Evolutionary conservation across 306 rosid genomes (phyloP), one percentile per base, ranked within the genome.

Genomic region (Coriaria nepalensis): DNA sequence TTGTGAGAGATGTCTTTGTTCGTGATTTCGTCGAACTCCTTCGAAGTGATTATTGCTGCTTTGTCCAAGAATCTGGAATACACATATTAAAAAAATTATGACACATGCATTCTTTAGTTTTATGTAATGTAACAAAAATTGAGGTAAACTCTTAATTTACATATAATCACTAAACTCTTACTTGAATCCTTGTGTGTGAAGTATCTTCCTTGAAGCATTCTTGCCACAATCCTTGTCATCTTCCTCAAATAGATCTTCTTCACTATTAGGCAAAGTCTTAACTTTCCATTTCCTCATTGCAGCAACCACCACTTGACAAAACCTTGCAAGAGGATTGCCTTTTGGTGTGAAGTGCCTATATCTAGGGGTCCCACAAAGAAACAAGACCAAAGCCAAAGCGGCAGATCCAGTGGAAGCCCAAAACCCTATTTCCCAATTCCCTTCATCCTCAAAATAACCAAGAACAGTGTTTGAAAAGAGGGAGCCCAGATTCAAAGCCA

Each of bases 321-420:
- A 50, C 54, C 87, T 76, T 5, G 87, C 66, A 39, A 86, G 73
- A n/a, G 95, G 95, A 49, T 86, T 86, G 9, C 95, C 75, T 45
- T 62, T 76, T 41, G n/a, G n/a, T n/a, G n/a, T n/a, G n/a, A 73
- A 76, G 58, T 81, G 75, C 52, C 95, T 76, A 38, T 76, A 86
- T 50, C 77, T 68, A 2, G 69, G 68, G 83, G 78, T 6, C 95
- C 95, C 3, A 53, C 80, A 76, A 4, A 86, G 87, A 53, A 86
- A 81, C n/a, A 86, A 56, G 51, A 63, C 32, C 75, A 81, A 53
- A 6, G 77, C 93, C 33, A 73, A 1, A 13, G 60, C 11, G 11
- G 93, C 88, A 47, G 95, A 86, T 9, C 74, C 93, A 32, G 82
- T 47, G 4, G 93, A 86, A n/a, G 93, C 85, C 85, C 85, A 86